Base-by-base conservation (phyloP, 129 eudicot genomes). In the Helianthus tuberosus region DNA sequence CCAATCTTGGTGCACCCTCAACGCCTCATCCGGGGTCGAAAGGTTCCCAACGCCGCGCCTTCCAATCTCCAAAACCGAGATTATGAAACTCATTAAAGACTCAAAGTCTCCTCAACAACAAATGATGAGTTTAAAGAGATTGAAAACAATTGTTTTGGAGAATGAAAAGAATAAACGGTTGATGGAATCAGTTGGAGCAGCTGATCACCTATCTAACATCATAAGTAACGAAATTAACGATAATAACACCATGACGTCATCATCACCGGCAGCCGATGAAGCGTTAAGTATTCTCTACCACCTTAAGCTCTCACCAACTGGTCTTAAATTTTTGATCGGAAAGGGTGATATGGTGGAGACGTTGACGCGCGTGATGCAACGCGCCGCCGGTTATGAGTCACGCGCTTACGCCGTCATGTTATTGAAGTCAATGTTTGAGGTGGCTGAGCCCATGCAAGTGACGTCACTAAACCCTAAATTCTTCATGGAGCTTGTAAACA, bases 1-100 rank as follows among this genome's bases (percentile, higher is more conserved):
- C 77, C 89, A 86, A 57, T 79, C 96, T 2, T 89, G 96, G 96
- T 89, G 96, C 86, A 89, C 89, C 36, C 70, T 86, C 64, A 84
- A 89, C 57, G 80, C 91, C 0, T 89, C 95, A 3, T 54, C 35
- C 5, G 95, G 95, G 5, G 12, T 89, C 70, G 89, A 86, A 61
- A 81, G 91, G 20, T 64, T 86, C 51, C 96, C 89, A 0, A 86
- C 96, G 0, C 92, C 96, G 9, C 75, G 79, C 1, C 60, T 71
- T 8, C 83, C 86, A 2, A 67, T 80, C 76, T 74, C 75, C 66
- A 82, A 73, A 72, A 29, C 83, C 35, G 88, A 89, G 23, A 71
- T 89, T 25, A 1, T 51, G 0, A 89, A 89, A 54, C 89, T 89
- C 20, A 82, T 89, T 36, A 75, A 77, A 11, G 87, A 80, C 11